phyloP scores from a whole-genome alignment of 495 filamentous ascomycete genomes.

The Pseudevernia furfuracea region DNA sequence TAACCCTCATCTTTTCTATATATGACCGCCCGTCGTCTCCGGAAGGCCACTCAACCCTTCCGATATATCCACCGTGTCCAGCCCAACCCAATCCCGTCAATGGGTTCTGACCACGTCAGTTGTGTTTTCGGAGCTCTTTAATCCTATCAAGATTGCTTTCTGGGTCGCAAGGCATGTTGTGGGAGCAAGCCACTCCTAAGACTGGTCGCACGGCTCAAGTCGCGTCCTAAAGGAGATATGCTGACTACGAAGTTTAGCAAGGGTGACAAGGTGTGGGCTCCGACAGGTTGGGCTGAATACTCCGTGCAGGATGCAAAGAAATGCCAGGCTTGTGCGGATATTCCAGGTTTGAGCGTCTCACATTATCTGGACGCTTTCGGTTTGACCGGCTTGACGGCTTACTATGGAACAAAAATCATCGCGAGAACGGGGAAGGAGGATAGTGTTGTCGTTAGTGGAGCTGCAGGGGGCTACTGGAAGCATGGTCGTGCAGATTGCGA shows the following conservation, averaged over 20 bases:
- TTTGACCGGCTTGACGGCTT: conserved; percentile 42
- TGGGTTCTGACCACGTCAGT: too few relatives aligned
- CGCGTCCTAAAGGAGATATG: too few relatives aligned
- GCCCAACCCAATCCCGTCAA: too few relatives aligned
- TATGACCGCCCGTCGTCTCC: too few relatives aligned
- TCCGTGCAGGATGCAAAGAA: conserved; percentile 34
- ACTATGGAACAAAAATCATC: conserved; percentile 42
- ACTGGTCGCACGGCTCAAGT: too few relatives aligned
- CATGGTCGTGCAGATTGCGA: conserved; percentile 47
- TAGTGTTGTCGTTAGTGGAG: conserved; percentile 43
- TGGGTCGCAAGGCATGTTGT: too few relatives aligned
- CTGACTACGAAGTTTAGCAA: conserved; percentile 24
- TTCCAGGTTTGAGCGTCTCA: conserved; percentile 35
- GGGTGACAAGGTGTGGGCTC: conserved; percentile 38
- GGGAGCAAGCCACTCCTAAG: too few relatives aligned
- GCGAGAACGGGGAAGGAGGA: conserved; percentile 33
- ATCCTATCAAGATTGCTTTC: too few relatives aligned
- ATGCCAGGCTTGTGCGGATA: conserved; percentile 29
- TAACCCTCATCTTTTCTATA: too few relatives aligned
- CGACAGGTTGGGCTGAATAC: conserved; percentile 46
- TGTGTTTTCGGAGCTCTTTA: too few relatives aligned
- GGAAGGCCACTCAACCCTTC: too few relatives aligned
- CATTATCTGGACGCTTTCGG: conserved; percentile 47
- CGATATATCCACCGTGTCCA: too few relatives aligned
- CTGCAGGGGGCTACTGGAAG: conserved; percentile 42